Evolutionary conservation across 1,139 yeast genomes (phyloP), one percentile per base, ranked within the genome.

Genomic region (Zygoascus meyerae): DNA sequence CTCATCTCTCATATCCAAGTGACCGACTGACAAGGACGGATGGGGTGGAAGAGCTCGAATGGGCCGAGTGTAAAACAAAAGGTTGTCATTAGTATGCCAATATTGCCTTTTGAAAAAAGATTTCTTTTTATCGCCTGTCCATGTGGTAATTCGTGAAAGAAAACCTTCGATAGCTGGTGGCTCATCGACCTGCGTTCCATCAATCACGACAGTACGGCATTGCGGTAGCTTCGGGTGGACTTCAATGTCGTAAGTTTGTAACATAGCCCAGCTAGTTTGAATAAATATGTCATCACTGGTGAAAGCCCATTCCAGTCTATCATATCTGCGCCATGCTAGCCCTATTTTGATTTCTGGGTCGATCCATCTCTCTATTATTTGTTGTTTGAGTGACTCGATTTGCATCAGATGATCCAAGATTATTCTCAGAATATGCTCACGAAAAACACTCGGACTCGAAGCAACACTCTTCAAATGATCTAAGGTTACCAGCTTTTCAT

Each of bases 91-190:
- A 0, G 94, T 73, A 57, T 72, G 79, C 54, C 84, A 77, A 63
- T 87, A 90, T 54, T 75, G 74, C 39, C 79, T 63, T 50, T 75
- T 76, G 50, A 77, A 74, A 12, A 76, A 67, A 42, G 77, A 70
- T 51, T 45, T 68, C 29, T 55, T 51, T 8, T 51, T 45, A 5
- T 49, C 50, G n/a, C 89, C 90, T 5, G 64, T 57, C 55, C 75
- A 71, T 41, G 78, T 72, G 0, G 84, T 72, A 36, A 84, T 62
- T 44, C 84, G 72, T 1, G 78, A 70, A 11, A 87, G 63, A 60
- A 84, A 86, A 0, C 97, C 96, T 64, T 86, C 95, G 7, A 86
- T 63, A 0, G 94, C 81, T 0, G 64, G 52, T 0, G 95, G 95
- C 56, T 84, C 92, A 1, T 57, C 52, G 48, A 61, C 41, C 18